phyloP scores from a whole-genome alignment of 2,329 filamentous ascomycete genomes.

The Pseudocercospora fuligena region DNA sequence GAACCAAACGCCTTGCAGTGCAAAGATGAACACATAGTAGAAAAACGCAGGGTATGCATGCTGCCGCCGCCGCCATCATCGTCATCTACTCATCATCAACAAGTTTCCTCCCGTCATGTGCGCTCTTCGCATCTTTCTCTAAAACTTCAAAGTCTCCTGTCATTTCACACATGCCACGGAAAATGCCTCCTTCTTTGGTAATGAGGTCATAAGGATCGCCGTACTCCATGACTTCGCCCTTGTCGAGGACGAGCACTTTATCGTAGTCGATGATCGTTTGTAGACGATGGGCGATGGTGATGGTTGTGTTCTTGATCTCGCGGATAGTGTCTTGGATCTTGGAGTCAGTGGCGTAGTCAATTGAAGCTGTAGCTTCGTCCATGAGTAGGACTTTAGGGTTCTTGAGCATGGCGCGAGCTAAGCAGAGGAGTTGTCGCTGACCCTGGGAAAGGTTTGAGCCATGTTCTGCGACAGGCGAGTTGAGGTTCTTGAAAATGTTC shows the following conservation, averaged over 20 bases:
- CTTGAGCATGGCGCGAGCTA: slow-evolving; percentile 91
- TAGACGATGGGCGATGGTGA: slow-evolving; percentile 93
- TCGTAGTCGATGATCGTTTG: slow-evolving; percentile 99
- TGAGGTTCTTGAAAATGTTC: slow-evolving; percentile 89
- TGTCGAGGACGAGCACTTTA: slow-evolving; percentile 92
- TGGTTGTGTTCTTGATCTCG: slow-evolving; percentile 88
- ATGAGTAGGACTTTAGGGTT: slow-evolving; percentile 92
- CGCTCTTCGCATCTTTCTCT: slow-evolving; percentile 60
- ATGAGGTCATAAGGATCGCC: slow-evolving; percentile 87
- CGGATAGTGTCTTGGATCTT: slow-evolving; percentile 97
- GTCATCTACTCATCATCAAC: slow-evolving; percentile 41
- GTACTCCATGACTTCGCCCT: slow-evolving; percentile 84
- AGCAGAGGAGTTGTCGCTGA: slow-evolving; percentile 90
- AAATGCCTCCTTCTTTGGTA: slow-evolving; percentile 68
- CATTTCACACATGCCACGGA: slow-evolving; percentile 71
- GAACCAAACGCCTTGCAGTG: slow-evolving; percentile 3
- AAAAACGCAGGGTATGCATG: slow-evolving; percentile 5
- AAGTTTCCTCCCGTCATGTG: slow-evolving; percentile 49
- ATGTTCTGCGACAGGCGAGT: slow-evolving; percentile 82
- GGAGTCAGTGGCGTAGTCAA: slow-evolving; percentile 92
- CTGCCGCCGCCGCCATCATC: background rate
- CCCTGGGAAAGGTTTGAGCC: slow-evolving; percentile 95
- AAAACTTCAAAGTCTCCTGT: slow-evolving; percentile 66
- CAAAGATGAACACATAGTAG: background rate
- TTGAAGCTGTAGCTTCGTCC: slow-evolving; percentile 97